Evolutionary conservation across 192 early-diverging fungal species (phyloP), one percentile per base, ranked within the genome.

Genomic region (Chytriomyces hyalinus): DNA sequence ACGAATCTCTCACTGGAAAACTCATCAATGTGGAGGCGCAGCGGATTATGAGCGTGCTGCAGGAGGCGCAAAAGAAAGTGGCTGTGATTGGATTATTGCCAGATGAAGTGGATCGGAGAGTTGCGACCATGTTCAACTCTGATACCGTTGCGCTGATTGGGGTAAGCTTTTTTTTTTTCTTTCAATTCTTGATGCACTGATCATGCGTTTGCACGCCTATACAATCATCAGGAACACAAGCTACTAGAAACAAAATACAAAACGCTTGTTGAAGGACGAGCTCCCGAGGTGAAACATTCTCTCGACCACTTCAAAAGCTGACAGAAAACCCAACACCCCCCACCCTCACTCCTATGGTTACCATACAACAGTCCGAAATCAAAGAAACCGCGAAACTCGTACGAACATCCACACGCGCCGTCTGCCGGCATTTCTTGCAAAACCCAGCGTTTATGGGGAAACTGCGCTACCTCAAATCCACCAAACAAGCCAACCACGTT

Each of bases 1-100:
- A 86, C 57, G 50, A 71, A 44, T 60, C 63, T 6, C 76, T 82
- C 44, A 87, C 85, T 6, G 82, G 80, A 36, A 88, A 88, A 79
- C 75, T 88, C 6, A 81, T 85, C 1, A 86, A 86, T 67, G 82
- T 88, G 44, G 87, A 88, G 65, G 82, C 87, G 3, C 87, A 89
- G 67, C 68, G 88, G 5, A 82, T 89, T 59, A 85, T 89, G 86
- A 73, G 85, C 64, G 88, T 89, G n/a, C 43, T 89, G 72, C 79
- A 86, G 69, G 88, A 89, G 60, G 69, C 84, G 50, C 86, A 88
- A 66, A 63, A 74, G 49, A 89, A 89, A 65, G 81, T 89, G 4
- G 48, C 69, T 44, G 47, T 89, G 6, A 77, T 89, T 8, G 83
- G 80, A 5, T 51, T 86, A 67, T 68, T 89, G 36, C 85, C 85